Conservation (phyloP, 352 stramenopile genomes). For the Blastocystis sp. region DNA sequence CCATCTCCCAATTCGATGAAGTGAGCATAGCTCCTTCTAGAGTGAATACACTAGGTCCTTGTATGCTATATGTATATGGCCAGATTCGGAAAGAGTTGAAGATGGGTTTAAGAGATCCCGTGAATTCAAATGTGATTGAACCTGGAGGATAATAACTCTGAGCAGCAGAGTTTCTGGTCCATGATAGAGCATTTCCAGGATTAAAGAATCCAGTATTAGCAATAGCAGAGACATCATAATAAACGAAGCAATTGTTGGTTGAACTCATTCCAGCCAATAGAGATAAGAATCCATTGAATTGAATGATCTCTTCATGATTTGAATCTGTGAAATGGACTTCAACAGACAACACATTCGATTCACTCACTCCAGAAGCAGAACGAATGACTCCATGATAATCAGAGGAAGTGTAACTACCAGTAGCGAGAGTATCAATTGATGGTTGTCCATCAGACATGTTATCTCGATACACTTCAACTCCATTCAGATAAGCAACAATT, state of each 20-base stretch:
- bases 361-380: neutral
- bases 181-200: neutral
- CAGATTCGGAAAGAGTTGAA: neutral
- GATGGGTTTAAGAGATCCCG: neutral
- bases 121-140: neutral
- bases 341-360: neutral
- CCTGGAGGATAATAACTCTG: neutral
- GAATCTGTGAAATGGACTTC: neutral
- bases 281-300: slow-evolving; percentile 10
- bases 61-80: neutral
- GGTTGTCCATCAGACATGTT: neutral
- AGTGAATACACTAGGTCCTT: neutral
- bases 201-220: neutral
- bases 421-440: neutral
- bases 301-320: neutral
- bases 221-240: neutral
- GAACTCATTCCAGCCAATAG: neutral
- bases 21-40: neutral
- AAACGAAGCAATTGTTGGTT: neutral
- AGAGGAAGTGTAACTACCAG: neutral
- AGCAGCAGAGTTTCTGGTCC: neutral
- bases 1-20: neutral
- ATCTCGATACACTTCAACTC: slow-evolving; percentile 33
- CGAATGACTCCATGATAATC: neutral
- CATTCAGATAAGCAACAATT: slow-evolving; percentile 20